A percentile compares a stretch with the other conserved stretches of the same genome.
Evolutionary conservation across 2,329 filamentous ascomycete species (phyloP).

Genomic region (Fonsecaea monophora): DNA sequence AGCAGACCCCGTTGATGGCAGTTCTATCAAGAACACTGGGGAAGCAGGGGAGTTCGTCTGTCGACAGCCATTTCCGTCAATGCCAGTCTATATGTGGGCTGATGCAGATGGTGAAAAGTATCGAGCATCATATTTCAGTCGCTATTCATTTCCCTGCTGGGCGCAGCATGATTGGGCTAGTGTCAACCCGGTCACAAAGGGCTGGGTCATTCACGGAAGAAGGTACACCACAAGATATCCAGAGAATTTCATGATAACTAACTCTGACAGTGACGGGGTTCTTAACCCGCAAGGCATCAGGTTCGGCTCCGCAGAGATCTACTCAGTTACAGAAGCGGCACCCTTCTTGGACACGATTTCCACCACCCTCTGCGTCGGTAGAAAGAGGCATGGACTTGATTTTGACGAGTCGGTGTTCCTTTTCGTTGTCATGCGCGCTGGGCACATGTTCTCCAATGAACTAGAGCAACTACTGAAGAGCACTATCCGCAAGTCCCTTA

Average conservation of each 20-base stretch:
- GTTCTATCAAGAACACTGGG: slow-evolving; percentile 50
- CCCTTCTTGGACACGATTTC: slow-evolving; percentile 9
- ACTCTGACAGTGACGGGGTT: slow-evolving; percentile 67
- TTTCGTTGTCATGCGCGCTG: slow-evolving; percentile 26
- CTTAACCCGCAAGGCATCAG: slow-evolving; percentile 79
- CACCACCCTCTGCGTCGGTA: slow-evolving; percentile 27
- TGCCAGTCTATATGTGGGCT: slow-evolving; percentile 71
- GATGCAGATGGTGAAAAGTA: slow-evolving; percentile 61
- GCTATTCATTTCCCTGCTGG: slow-evolving; percentile 39
- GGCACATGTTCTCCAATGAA: not conserved
- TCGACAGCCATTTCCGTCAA: slow-evolving; percentile 73
- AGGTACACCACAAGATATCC: slow-evolving; percentile 41
- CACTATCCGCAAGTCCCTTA: slow-evolving; percentile 69
- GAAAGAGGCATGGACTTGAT: slow-evolving; percentile 22
- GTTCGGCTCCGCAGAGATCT: slow-evolving; percentile 82
- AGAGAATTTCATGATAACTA: not conserved
- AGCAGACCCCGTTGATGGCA: slow-evolving; percentile 22
- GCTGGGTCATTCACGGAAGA: slow-evolving; percentile 47
- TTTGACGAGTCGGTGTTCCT: slow-evolving; percentile 32
- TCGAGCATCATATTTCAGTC: slow-evolving; percentile 45
- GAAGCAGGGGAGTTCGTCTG: slow-evolving; percentile 77
- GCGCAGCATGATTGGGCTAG: slow-evolving; percentile 41
- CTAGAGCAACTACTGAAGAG: slow-evolving; percentile 66
- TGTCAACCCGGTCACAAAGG: slow-evolving; percentile 70
- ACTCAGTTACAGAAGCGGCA: slow-evolving; percentile 66